Evolutionary conservation across 1,284 basidiomycete species (phyloP).

Genomic region (Trichosporon sp.): DNA sequence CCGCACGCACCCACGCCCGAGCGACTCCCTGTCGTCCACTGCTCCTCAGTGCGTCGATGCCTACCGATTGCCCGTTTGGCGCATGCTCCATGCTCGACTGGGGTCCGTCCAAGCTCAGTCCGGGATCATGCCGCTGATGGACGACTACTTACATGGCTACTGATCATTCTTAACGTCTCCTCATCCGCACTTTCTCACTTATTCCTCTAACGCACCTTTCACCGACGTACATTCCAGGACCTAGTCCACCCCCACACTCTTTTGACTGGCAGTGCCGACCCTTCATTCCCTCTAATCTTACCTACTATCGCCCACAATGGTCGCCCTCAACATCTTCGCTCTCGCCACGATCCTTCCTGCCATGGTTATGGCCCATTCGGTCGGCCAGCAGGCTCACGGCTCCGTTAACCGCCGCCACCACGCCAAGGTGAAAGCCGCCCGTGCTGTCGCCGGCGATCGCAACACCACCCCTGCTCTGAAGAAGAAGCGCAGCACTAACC

Average conservation of each 20-base stretch:
- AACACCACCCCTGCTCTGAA: not conserved
- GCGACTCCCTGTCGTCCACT: not conserved
- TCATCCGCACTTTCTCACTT: not conserved
- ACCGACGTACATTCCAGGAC: not conserved
- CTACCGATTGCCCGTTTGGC: not conserved
- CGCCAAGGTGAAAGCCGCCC: not conserved
- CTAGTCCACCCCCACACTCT: not conserved
- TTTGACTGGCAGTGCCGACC: not conserved
- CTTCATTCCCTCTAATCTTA: not conserved
- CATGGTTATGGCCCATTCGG: conserved; percentile 16
- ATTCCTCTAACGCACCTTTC: not conserved
- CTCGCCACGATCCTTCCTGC: conserved; percentile 31
- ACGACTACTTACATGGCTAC: not conserved
- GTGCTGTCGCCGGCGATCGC: not conserved
- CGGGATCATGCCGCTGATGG: not conserved
- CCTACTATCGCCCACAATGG: conserved; percentile 18
- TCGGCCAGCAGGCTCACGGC: conserved; percentile 12
- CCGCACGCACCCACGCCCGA: not conserved
- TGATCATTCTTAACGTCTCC: not conserved
- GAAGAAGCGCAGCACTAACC: not conserved
- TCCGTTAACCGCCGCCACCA: not conserved
- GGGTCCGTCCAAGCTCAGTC: conserved; percentile 3
- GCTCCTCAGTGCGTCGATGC: not conserved
- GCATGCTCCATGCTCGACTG: not conserved
- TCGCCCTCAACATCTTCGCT: conserved; percentile 25